Evolutionary conservation across 768 basidiomycete species (phyloP).

Genomic region (Amanita pseudoporphyria): DNA sequence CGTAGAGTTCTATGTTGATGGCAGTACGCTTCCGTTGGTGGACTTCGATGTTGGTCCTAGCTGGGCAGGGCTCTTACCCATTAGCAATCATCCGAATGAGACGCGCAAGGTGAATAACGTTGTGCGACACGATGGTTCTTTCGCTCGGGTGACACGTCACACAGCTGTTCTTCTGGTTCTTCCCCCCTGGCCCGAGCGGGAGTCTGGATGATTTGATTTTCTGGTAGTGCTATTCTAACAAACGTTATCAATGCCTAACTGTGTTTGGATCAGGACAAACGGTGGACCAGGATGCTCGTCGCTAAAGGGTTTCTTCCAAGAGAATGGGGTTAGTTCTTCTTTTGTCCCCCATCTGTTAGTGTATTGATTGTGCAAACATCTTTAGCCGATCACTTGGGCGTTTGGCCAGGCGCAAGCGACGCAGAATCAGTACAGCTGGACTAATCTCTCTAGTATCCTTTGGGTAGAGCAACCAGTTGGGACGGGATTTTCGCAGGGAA

Average conservation of each 20-base stretch:
- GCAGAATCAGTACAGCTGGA: conserved; percentile 65
- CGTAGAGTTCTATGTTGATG: conserved; percentile 63
- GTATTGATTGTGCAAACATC: not conserved
- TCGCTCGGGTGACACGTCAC: not conserved
- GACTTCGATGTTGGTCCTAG: conserved; percentile 69
- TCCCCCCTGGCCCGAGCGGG: conserved; percentile 67
- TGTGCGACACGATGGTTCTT: not conserved
- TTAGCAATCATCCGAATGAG: conserved; percentile 49
- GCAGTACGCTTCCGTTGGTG: conserved; percentile 53
- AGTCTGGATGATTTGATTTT: conserved; percentile 67
- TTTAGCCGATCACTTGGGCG: conserved; percentile 59
- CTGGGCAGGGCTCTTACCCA: conserved; percentile 68
- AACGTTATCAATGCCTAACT: not conserved
- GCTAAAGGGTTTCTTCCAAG: conserved; percentile 60
- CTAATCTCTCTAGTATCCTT: conserved; percentile 64
- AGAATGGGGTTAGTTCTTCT: conserved; percentile 50
- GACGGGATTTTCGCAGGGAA: conserved; percentile 68
- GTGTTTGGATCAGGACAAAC: conserved; percentile 44
- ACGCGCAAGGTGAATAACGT: conserved; percentile 47
- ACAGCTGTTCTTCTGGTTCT: conserved; percentile 80
- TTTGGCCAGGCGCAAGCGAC: conserved; percentile 55
- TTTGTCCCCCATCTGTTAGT: not conserved
- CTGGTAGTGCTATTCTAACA: conserved; percentile 34
- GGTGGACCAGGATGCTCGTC: conserved; percentile 79
- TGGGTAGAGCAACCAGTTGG: conserved; percentile 78